phyloP scores from a whole-genome alignment of 345 rosid species.

The Moringa oleifera region DNA sequence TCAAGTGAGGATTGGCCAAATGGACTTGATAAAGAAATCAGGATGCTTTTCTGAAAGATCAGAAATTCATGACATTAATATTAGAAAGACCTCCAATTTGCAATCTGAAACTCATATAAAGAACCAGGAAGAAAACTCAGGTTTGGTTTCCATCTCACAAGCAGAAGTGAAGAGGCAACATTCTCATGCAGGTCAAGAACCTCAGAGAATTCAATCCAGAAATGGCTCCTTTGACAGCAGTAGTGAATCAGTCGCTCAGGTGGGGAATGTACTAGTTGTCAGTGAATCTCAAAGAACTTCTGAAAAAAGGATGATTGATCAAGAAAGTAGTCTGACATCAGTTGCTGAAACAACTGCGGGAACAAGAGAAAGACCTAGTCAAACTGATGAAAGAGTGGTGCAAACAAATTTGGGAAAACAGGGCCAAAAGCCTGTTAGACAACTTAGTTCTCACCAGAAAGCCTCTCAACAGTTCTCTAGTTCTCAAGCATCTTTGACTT shows the following conservation, averaged over 20 bases:
- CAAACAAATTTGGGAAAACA: constrained; percentile 29
- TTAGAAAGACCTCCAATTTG: constrained; percentile 24
- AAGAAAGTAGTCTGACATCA: constrained; percentile 28
- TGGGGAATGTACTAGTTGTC: constrained; percentile 27
- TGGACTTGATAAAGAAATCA: constrained; percentile 30
- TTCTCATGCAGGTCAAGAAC: constrained; percentile 27
- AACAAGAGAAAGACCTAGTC: constrained; percentile 19
- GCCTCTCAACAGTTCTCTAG: constrained; percentile 31
- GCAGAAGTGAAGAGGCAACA: constrained; percentile 31
- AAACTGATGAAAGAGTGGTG: constrained; percentile 28
- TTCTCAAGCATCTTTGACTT: constrained; percentile 35
- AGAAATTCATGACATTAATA: constrained; percentile 23
- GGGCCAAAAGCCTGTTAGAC: constrained; percentile 18
- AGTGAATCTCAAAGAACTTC: constrained; percentile 33
- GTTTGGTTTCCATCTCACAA: constrained; percentile 25
- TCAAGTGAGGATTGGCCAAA: constrained; percentile 29
- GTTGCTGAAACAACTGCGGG: constrained; percentile 27
- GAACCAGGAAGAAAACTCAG: constrained; percentile 31
- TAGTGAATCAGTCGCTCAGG: constrained; percentile 28
- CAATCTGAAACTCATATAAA: constrained; percentile 36
- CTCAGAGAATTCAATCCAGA: constrained; percentile 31
- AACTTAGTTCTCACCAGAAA: constrained; percentile 27
- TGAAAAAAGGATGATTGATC: constrained; percentile 38
- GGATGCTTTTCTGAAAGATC: constrained; percentile 29
- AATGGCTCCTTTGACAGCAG: constrained; percentile 34